Evolutionary conservation across 352 stramenopile genomes (phyloP), one percentile per base, ranked within the genome.

Genomic region (Globisporangium rhizosaccharum): DNA sequence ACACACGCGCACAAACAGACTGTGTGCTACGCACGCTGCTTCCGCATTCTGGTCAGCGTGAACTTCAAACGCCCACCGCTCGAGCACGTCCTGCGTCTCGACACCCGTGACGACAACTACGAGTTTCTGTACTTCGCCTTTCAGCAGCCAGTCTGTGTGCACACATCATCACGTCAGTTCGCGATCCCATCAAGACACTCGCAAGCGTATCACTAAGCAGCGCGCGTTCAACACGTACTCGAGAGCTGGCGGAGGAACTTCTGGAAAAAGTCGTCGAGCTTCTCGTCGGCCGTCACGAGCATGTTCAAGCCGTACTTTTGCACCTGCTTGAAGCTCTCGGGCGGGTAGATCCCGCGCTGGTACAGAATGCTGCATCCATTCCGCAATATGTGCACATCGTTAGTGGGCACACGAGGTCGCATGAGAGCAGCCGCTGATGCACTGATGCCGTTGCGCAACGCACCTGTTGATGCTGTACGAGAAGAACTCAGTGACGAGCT

Each of bases 401-500:
- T 66, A 46, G 67, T 39, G 20, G 64, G 26, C 26, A 42, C 23
- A 12, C 18, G 33, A 39, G 33, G 28, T 33, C 28, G 28, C 28
- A 33, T 33, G 28, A 33, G 28, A 67, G 5, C 23, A 47, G 37
- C 56, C 28, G 11, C 11, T 15, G 9, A 57, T 25, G 46, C 37
- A 51, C 17, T 42, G 4, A 17, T 39, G 3, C 53, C 20, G n/a
- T 18, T n/a, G 11, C 14, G 39, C 9, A 26, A 8, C 54, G 39
- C 70, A 96, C 87, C 80, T 96, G 85, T 99, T 99, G 76, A 99
- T 99, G 57, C 92, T 94, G 66, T 97, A 99, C 57, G 97, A 97
- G 84, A 99, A 99, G 72, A 99, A 99, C 77, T 99, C 97, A 0
- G 96, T 97, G 50, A 99, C 97, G 48, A 99, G 98, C 66, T 98